phyloP scores from a whole-genome alignment of 2,329 filamentous ascomycete species.

The Trichoderma gracile region DNA sequence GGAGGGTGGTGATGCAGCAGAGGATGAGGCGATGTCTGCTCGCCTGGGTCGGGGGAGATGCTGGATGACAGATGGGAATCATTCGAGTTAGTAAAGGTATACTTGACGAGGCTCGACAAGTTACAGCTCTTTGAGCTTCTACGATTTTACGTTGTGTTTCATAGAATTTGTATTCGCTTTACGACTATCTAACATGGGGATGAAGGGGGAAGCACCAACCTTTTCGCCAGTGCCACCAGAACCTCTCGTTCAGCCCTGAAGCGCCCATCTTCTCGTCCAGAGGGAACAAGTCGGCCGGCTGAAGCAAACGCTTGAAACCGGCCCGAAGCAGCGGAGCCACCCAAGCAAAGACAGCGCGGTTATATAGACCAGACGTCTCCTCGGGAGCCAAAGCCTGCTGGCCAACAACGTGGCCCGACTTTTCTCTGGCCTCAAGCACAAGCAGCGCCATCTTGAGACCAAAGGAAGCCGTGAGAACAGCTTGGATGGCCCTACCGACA shows the following conservation, averaged over 20 bases:
- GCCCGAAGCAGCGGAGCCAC: slow-evolving; percentile 40
- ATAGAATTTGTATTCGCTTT: slow-evolving; percentile 10
- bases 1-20: slow-evolving; percentile 35
- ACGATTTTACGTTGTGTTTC: neutral
- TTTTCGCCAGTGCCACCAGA: slow-evolving; percentile 38
- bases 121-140: neutral
- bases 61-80: neutral
- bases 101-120: neutral
- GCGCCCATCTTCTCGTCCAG: slow-evolving; percentile 40
- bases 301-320: slow-evolving; percentile 41
- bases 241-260: slow-evolving; percentile 34
- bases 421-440: slow-evolving; percentile 44
- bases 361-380: slow-evolving; percentile 43
- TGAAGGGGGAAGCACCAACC: slow-evolving; percentile 27
- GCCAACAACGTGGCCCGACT: slow-evolving; percentile 38
- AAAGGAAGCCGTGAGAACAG: slow-evolving; percentile 38
- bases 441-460: slow-evolving; percentile 40
- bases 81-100: slow-evolving; percentile 12
- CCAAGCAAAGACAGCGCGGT: slow-evolving; percentile 43
- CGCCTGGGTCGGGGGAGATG: slow-evolving; percentile 8
- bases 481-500: slow-evolving; percentile 33
- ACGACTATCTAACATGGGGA: slow-evolving; percentile 4
- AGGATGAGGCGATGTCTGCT: slow-evolving; percentile 14
- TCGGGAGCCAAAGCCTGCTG: slow-evolving; percentile 39
- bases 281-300: slow-evolving; percentile 39